phyloP scores from a whole-genome alignment of 2,329 filamentous ascomycete genomes.

The Pestalotiopsis fici region DNA sequence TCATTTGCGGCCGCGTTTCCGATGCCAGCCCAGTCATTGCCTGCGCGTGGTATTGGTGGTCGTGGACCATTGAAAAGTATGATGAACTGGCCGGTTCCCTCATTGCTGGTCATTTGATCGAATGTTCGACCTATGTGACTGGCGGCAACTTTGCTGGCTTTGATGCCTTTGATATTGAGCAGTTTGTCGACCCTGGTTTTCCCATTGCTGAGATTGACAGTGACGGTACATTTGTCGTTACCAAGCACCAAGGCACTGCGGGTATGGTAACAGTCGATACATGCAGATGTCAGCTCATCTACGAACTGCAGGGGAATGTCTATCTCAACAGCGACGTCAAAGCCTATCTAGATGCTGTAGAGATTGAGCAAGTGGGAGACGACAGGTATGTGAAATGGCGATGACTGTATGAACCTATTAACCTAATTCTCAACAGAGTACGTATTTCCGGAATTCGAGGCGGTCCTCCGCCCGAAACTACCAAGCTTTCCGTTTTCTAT shows the following conservation, averaged over 20 bases:
- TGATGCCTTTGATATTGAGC: constrained; percentile 36
- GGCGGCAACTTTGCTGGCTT: constrained; percentile 46
- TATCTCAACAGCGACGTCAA: constrained; percentile 45
- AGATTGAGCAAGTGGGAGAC: not conserved
- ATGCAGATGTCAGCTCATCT: constrained; percentile 39
- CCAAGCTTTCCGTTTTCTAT: constrained; percentile 7
- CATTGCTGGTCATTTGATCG: constrained; percentile 42
- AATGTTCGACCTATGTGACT: constrained; percentile 43
- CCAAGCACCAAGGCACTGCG: constrained; percentile 21
- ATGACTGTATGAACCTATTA: constrained; percentile 41
- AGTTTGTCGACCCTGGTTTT: constrained; percentile 32
- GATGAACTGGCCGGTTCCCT: constrained; percentile 41
- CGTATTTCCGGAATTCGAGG: constrained; percentile 17
- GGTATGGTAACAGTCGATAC: constrained; percentile 27
- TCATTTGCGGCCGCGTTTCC: constrained; percentile 21
- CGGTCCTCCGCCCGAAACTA: constrained; percentile 16
- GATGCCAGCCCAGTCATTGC: constrained; percentile 20
- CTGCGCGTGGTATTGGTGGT: constrained; percentile 16
- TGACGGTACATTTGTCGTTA: constrained; percentile 7
- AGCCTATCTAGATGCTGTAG: constrained; percentile 33
- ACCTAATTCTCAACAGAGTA: constrained; percentile 25
- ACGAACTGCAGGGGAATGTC: constrained; percentile 47
- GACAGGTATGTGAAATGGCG: constrained; percentile 23
- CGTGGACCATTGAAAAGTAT: constrained; percentile 12
- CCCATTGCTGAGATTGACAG: constrained; percentile 10